Conservation (phyloP, 768 basidiomycete genomes). For the Kwoniella botswanensis region DNA sequence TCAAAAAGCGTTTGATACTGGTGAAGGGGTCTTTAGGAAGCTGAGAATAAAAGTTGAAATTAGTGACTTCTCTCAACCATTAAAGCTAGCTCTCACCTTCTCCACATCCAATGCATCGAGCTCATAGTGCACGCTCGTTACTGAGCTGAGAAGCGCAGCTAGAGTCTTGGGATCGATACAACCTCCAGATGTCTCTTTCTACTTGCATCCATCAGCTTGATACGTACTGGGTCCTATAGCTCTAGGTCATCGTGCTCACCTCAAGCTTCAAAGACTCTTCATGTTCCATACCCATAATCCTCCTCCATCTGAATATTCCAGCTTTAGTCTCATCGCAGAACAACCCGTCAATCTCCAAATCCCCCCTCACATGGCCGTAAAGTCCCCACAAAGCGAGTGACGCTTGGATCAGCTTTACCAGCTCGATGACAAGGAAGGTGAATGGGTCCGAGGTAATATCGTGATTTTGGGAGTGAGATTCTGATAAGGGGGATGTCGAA, state of each 20-base stretch:
- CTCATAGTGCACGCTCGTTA: constrained; percentile 51
- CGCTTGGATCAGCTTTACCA: constrained; percentile 48
- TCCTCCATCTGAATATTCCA: constrained; percentile 44
- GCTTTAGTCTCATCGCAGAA: constrained; percentile 53
- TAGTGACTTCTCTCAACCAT: neutral
- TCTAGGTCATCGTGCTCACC: constrained; percentile 24
- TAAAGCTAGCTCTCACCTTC: constrained; percentile 21
- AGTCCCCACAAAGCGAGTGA: constrained; percentile 46
- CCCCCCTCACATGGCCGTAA: constrained; percentile 16
- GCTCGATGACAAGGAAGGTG: constrained; percentile 37
- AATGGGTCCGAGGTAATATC: constrained; percentile 42
- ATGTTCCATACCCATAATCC: constrained; percentile 51
- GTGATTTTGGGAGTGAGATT: neutral
- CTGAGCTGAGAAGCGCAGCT: constrained; percentile 42
- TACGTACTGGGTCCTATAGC: too few species aligned
- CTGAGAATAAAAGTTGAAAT: neutral
- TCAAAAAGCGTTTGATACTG: constrained; percentile 35
- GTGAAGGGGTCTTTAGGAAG: constrained; percentile 49
- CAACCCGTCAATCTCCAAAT: constrained; percentile 41
- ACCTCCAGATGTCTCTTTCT: constrained; percentile 54
- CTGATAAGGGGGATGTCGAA: neutral
- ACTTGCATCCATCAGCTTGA: neutral
- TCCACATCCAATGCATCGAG: constrained; percentile 42
- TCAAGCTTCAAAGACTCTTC: constrained; percentile 48
- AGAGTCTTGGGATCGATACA: constrained; percentile 52